Evolutionary conservation across 768 basidiomycete species (phyloP).

Genomic region (Hericium coralloides): DNA sequence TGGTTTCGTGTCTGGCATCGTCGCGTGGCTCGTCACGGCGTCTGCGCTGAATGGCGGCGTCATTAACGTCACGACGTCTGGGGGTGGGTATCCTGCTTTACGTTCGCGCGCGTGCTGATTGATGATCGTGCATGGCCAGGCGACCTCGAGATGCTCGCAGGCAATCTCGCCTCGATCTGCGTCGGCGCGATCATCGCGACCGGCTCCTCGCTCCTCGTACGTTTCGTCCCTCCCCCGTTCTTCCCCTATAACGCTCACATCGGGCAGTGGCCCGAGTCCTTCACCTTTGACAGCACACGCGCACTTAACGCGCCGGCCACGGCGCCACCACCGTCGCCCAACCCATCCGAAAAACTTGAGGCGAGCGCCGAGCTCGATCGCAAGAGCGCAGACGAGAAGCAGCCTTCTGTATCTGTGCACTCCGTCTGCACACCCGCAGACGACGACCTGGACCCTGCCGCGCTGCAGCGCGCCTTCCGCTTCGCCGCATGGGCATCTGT

Average conservation of each 20-base stretch:
- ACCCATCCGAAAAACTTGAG: not conserved
- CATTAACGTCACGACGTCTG: conserved; percentile 50
- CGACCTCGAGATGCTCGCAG: conserved; percentile 73
- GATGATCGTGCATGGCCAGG: conserved; percentile 17
- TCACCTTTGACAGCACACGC: conserved; percentile 72
- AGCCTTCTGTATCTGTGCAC: conserved; percentile 11
- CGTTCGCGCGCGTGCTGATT: conserved; percentile 13
- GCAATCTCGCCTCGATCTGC: conserved; percentile 81
- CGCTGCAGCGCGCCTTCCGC: conserved; percentile 63
- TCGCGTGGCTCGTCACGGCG: conserved; percentile 83
- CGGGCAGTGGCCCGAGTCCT: conserved; percentile 68
- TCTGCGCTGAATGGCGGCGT: conserved; percentile 56
- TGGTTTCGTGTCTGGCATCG: conserved; percentile 63
- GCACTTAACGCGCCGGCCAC: conserved; percentile 50
- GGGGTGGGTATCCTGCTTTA: conserved; percentile 27
- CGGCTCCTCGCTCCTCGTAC: conserved; percentile 52
- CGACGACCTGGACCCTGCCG: conserved; percentile 54
- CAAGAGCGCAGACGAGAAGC: conserved; percentile 28
- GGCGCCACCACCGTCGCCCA: not conserved
- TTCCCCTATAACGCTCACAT: not conserved
- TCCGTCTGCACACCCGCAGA: conserved; percentile 23
- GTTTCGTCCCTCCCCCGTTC: conserved; percentile 16
- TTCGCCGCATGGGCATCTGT: conserved; percentile 76
- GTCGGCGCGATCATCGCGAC: conserved; percentile 73
- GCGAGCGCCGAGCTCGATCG: conserved; percentile 11